Evolutionary conservation across 2,329 filamentous ascomycete species (phyloP), one percentile per base, ranked within the genome.

Genomic region (Sarocladiaceae sp.): DNA sequence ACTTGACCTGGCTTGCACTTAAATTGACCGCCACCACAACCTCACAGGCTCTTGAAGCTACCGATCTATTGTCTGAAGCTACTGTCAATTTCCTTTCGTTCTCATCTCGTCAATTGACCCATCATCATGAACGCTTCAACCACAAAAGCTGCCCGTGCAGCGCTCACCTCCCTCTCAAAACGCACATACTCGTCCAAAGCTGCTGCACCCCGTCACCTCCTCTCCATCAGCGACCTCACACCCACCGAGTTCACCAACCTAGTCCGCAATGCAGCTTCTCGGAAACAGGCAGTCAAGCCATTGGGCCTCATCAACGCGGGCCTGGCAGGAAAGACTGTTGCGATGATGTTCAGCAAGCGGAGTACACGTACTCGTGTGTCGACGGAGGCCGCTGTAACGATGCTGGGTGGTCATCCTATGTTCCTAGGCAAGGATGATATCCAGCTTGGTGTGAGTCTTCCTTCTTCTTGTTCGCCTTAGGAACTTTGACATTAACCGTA

Each of bases 301-400:
- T 82, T 87, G 3, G 67, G 73, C 49, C 72, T 76, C 39, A 73
- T 95, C 52, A 73, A 78, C 51, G 77, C 78, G 36, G 75, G 81
- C 11, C 73, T 99, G 56, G 71, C 80, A 1, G 88, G 90, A 50
- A 84, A 90, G 69, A 92, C 91, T 0, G 82, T 99, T 28, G 93
- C 94, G 59, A 87, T 99, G 84, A 90, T 95, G 78, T 99, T 99
- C 77, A 95, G 81, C 78, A 99, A 99, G 75, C 85, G 92, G 59
- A 95, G 88, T 62, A 99, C 94, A 12, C 83, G 94, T 55, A 99
- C 94, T 12, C 85, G 94, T 56, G 86, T 99, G 28, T 96, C 91
- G 2, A 97, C 92, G 2, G 94, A 99, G 75, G 87, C 87, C 7
- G 94, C 94, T 12, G 85, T 97, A 33, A 82, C 87, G n/a, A 76